These are phyloP conservation scores for Aspergillus felis DNA, from an alignment of 2,329 filamentous ascomycete genomes.

Conservation along the genomic window DNA sequence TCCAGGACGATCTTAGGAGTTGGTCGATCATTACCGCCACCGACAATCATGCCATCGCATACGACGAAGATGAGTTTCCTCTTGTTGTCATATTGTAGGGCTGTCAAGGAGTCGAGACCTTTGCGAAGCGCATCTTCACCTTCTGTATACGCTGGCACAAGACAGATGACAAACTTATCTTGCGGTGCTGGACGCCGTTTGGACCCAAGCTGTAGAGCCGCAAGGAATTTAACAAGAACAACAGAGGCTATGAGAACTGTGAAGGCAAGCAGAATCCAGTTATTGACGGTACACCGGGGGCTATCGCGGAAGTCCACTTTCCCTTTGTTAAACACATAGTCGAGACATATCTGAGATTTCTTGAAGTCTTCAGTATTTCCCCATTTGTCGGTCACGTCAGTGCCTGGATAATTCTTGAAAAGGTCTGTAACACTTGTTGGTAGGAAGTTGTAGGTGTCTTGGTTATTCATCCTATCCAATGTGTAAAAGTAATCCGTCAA, in stretches of 20 bases:
- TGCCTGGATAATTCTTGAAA: slow-evolving; percentile 72
- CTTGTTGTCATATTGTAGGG: slow-evolving; percentile 96
- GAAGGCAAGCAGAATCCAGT: slow-evolving; percentile 83
- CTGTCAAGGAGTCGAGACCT: slow-evolving; percentile 88
- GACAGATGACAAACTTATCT: slow-evolving; percentile 98
- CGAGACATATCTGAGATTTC: slow-evolving; percentile 74
- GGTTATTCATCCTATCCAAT: slow-evolving; percentile 53
- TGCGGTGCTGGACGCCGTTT: slow-evolving; percentile 85
- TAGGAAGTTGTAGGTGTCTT: slow-evolving; percentile 65
- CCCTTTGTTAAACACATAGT: slow-evolving; percentile 79
- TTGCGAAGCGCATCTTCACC: slow-evolving; percentile 93
- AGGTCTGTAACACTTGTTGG: slow-evolving; percentile 63
- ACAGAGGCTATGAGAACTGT: slow-evolving; percentile 78
- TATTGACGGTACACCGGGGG: slow-evolving; percentile 77
- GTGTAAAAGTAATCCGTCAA: slow-evolving; percentile 90
- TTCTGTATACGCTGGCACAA: slow-evolving; percentile 96
- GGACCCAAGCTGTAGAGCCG: slow-evolving; percentile 87
- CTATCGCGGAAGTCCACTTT: slow-evolving; percentile 78
- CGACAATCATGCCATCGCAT: slow-evolving; percentile 95
- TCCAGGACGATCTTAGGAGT: slow-evolving; percentile 97
- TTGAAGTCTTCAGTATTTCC: slow-evolving; percentile 48
- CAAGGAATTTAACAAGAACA: slow-evolving; percentile 82
- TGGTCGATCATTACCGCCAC: slow-evolving; percentile 90
- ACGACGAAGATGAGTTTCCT: slow-evolving; percentile 94
- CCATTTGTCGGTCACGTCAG: slow-evolving; percentile 68